Percentiles rank a stretch among this genome's conserved stretches.
These are phyloP conservation scores for Mucor ambiguus DNA, from an alignment of 371 early-diverging fungal species.

Conservation along the genomic window DNA sequence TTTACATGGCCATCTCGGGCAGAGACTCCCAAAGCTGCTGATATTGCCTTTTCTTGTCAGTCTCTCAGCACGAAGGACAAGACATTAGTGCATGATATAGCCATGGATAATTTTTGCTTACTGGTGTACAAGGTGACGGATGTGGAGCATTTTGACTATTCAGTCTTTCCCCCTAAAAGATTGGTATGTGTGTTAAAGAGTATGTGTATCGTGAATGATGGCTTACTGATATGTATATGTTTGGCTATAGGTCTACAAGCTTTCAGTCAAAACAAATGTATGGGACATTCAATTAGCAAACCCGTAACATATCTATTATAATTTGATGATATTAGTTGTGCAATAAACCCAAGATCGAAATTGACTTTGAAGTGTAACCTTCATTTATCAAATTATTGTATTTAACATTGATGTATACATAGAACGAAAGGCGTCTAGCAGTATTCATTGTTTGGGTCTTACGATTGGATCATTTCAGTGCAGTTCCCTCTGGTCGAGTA, in stretches of 20 bases:
- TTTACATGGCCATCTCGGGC: slow-evolving; percentile 78
- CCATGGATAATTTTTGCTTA: slow-evolving; percentile 77
- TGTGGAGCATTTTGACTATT: slow-evolving; percentile 65
- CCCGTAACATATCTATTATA: neutral
- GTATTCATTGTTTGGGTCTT: too few relatives aligned
- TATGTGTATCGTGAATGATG: neutral
- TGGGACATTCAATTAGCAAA: slow-evolving; percentile 17
- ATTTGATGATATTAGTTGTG: too few relatives aligned
- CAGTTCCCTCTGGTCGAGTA: too few relatives aligned
- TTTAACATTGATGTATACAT: too few relatives aligned
- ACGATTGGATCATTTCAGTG: too few relatives aligned
- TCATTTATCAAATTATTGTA: too few relatives aligned
- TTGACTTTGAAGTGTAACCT: too few relatives aligned
- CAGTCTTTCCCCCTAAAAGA: slow-evolving; percentile 54
- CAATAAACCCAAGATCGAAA: too few relatives aligned
- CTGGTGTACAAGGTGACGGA: slow-evolving; percentile 67
- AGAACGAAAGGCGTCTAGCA: too few relatives aligned
- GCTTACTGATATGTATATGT: neutral
- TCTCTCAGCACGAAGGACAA: slow-evolving; percentile 45
- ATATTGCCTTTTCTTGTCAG: slow-evolving; percentile 58
- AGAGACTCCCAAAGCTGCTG: slow-evolving; percentile 50
- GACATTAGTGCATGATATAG: slow-evolving; percentile 61
- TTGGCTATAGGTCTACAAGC: slow-evolving; percentile 2
- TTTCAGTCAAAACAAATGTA: neutral
- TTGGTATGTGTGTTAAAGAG: slow-evolving; percentile 35